These are phyloP conservation scores for Actinomortierella wolfii DNA, from an alignment of 371 early-diverging fungal genomes.

Conservation along the genomic window DNA sequence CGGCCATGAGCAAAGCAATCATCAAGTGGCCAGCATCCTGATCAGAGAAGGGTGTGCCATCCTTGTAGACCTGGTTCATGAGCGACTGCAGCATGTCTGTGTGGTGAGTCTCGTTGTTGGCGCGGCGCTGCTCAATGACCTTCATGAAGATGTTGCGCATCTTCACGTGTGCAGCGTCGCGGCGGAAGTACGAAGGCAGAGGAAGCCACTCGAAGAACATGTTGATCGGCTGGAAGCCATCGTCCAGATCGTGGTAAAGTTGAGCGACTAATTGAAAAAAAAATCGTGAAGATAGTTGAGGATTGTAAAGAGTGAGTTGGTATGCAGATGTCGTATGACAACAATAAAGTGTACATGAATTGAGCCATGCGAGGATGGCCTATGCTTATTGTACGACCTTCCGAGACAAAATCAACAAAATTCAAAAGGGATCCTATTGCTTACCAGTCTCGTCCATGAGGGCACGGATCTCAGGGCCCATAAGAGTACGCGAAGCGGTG, in stretches of 20 bases:
- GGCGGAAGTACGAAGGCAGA: constrained; percentile 77
- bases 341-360: neutral
- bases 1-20: constrained; percentile 96
- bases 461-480: constrained; percentile 92
- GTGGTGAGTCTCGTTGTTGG: constrained; percentile 48
- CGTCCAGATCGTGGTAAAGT: constrained; percentile 94
- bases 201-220: constrained; percentile 88
- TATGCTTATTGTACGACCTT: too few relatives aligned
- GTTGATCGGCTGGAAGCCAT: constrained; percentile 95
- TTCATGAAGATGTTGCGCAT: constrained; percentile 80
- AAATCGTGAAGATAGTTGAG: neutral
- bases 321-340: neutral
- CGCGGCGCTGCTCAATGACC: constrained; percentile 84
- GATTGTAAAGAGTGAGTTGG: constrained; percentile 1
- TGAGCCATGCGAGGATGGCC: neutral
- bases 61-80: constrained; percentile 88
- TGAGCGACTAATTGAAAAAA: constrained; percentile 65
- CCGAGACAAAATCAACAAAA: neutral
- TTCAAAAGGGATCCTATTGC: constrained; percentile 3
- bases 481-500: constrained; percentile 93
- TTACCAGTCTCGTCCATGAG: constrained; percentile 73
- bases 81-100: constrained; percentile 84
- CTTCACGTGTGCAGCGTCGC: constrained; percentile 86
- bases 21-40: constrained; percentile 90
- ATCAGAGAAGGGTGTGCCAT: constrained; percentile 80